Evolutionary conservation across 345 rosid species (phyloP), one percentile per base, ranked within the genome.

Genomic region (Salix viminalis): DNA sequence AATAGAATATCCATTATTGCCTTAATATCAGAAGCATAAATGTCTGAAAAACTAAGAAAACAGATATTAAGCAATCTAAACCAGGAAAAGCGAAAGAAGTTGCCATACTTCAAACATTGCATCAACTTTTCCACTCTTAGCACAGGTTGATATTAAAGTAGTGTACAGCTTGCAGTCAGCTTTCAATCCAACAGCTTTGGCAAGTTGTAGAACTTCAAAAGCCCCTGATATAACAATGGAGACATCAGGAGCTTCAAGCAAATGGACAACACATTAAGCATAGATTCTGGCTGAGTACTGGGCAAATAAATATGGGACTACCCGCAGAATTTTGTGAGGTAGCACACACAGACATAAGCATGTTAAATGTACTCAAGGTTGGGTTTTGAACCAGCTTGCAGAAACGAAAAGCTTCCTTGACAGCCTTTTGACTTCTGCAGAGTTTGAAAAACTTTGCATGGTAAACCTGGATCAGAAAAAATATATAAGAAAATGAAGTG

Each of bases 111-210:
- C 94, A 81, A 92, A 95, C 99, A 95, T 95, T 82, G 93, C 81
- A 83, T 95, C 99, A 28, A 95, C 97, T 90, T 91, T 91, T 75
- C 97, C 93, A 73, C 97, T 86, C 87, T 93, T 95, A 67, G 93
- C 99, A 84, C 93, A 93, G 65, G 96, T 89, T 78, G 99, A 90
- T 85, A 95, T 93, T 70, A 95, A 85, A 74, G 97, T 92, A 61
- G 99, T 93, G 83, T 91, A 93, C 75, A 95, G 97, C 81, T 91
- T 95, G 84, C 95, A 90, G 79, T 93, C 96, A 79, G 91, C 90
- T 81, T 82, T 85, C 80, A 91, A 76, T 64, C 93, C 93, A 75
- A 83, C 89, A 82, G 81, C 90, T 81, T 88, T 87, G 70, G 90
- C 91, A 81, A 92, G 88, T 76, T 14, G 84, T 78, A 91, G 79